Evolutionary conservation across 2,329 filamentous ascomycete genomes (phyloP).

Genomic region (Talaromyces sp.): DNA sequence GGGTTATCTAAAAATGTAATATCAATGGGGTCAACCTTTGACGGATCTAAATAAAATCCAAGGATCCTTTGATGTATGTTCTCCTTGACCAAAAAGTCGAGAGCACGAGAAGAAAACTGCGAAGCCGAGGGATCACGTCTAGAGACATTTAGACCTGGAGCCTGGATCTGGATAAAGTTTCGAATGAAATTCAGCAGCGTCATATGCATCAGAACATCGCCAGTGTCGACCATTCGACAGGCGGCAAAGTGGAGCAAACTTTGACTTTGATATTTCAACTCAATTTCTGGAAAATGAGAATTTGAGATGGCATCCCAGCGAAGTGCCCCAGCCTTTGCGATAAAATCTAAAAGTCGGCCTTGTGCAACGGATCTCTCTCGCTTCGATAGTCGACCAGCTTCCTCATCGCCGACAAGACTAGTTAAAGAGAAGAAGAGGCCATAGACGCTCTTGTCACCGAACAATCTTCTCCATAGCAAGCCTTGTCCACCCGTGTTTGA

Average conservation of each 20-base stretch:
- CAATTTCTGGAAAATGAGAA: slow-evolving; percentile 49
- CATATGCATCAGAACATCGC: slow-evolving; percentile 57
- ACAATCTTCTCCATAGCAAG: slow-evolving; percentile 58
- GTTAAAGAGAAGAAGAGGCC: slow-evolving; percentile 52
- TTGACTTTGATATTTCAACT: slow-evolving; percentile 34
- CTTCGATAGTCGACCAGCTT: slow-evolving; percentile 38
- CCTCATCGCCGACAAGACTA: slow-evolving; percentile 35
- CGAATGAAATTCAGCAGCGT: slow-evolving; percentile 54
- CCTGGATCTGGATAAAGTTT: slow-evolving; percentile 44
- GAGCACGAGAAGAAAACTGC: slow-evolving; percentile 34
- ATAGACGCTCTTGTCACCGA: slow-evolving; percentile 56
- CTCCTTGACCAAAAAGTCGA: slow-evolving; percentile 50
- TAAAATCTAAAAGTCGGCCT: slow-evolving; percentile 54
- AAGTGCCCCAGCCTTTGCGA: slow-evolving; percentile 48
- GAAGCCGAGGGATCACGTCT: slow-evolving; percentile 27
- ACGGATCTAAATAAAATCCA: slow-evolving; percentile 48
- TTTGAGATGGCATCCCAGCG: slow-evolving; percentile 51
- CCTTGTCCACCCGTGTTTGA: slow-evolving; percentile 39
- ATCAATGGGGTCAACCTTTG: slow-evolving; percentile 46
- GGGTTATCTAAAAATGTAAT: slow-evolving; percentile 50
- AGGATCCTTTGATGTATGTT: slow-evolving; percentile 48
- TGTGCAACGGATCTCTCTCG: slow-evolving; percentile 55
- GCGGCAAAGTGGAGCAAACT: slow-evolving; percentile 52
- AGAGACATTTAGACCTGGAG: slow-evolving; percentile 28
- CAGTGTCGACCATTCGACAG: slow-evolving; percentile 51